Base-by-base conservation (phyloP, 148 eudicot species). In the Nepenthes gracilis region DNA sequence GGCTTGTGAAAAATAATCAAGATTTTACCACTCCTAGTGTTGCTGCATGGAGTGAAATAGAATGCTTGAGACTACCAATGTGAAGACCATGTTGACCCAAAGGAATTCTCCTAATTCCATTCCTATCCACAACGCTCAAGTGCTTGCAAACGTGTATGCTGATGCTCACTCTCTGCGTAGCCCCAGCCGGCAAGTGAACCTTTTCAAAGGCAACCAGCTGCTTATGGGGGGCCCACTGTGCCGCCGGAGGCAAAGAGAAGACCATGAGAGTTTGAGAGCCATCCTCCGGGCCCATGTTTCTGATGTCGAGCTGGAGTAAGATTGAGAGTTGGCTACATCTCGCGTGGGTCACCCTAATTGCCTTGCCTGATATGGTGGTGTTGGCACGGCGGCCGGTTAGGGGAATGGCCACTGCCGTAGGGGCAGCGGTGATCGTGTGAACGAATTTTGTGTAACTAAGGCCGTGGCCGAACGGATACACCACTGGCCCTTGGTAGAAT, bases 381-480 rank as follows among this genome's bases (percentile, higher is more conserved):
- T 86, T 80, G 67, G 74, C 75, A 7, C 80, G 82, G 43, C 64
- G 81, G 13, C 97, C 97, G 35, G 65, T 66, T 1, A 91, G 51
- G 4, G 96, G 90, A 4, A 91, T 67, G 0, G 78, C 54, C 2
- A 88, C 54, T 8, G 58, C 57, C 8, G 72, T 48, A 1, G 97
- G 97, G 36, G 86, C 85, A 5, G 59, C 69, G 0, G 63, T 70
- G 2, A 92, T 79, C 9, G 82, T 74, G 66, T 84, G 83, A 2
- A 71, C 47, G 60, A 88, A 88, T 13, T 56, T 68, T 2, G 95
- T 73, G 85, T 93, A 93, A 78, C 91, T 85, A 12, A 93, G 47
- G 9, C 98, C 98, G 47, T 93, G 85, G 51, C 96, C 98, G 11
- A 88, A 93, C 8, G 83, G 91, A 69, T 85, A 93, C 9, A 93